Evolutionary conservation across 805 yeast genomes (phyloP).

Genomic region (Saccharomyces mikatae): DNA sequence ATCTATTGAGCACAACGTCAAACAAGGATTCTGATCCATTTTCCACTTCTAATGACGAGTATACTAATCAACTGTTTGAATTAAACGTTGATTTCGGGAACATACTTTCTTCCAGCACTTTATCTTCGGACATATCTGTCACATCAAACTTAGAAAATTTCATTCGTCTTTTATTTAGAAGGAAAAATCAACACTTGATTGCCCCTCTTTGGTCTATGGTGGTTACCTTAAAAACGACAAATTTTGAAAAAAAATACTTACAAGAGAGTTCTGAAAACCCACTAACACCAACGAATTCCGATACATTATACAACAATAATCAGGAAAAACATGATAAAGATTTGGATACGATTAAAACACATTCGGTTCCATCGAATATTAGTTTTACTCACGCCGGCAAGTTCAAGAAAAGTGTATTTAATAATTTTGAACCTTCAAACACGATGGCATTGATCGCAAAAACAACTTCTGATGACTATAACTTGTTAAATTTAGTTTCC

Average conservation of each 20-base stretch:
- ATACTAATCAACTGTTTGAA: slow-evolving; percentile 22
- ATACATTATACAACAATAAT: background rate
- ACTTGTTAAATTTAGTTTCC: slow-evolving; percentile 23
- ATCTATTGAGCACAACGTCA: background rate
- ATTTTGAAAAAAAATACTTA: slow-evolving; percentile 37
- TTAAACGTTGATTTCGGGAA: slow-evolving; percentile 12
- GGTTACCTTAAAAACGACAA: slow-evolving; percentile 44
- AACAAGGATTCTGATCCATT: background rate
- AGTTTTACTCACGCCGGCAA: background rate
- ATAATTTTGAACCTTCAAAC: slow-evolving; percentile 23
- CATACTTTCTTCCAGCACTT: slow-evolving; percentile 4
- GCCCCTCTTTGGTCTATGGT: slow-evolving; percentile 51
- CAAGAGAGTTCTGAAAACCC: slow-evolving; percentile 28
- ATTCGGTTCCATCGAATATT: background rate
- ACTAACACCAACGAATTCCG: slow-evolving; percentile 12
- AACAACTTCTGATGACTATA: slow-evolving; percentile 25
- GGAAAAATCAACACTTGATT: slow-evolving; percentile 21
- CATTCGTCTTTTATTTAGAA: slow-evolving; percentile 23
- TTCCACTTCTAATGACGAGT: background rate
- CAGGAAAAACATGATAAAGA: background rate
- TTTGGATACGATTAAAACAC: background rate
- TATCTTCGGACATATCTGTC: slow-evolving; percentile 15
- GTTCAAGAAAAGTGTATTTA: slow-evolving; percentile 27
- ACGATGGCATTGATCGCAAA: slow-evolving; percentile 33
- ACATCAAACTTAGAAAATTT: slow-evolving; percentile 28